Base-by-base conservation (phyloP, 345 rosid genomes). In the Gossypium arboreum region DNA sequence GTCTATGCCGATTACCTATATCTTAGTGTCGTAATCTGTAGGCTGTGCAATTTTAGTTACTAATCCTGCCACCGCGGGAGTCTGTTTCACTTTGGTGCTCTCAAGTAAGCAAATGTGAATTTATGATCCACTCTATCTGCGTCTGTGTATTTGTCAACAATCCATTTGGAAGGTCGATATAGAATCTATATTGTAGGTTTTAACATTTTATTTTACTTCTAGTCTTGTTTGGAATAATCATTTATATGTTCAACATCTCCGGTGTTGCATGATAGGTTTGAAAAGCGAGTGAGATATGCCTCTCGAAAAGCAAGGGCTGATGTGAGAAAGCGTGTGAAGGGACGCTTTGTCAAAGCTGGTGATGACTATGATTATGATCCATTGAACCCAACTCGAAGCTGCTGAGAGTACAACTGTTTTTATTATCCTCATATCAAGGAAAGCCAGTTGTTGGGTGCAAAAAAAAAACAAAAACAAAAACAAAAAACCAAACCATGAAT, bases 281-380 rank as follows among this genome's bases (percentile, higher is more conserved):
- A 90, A 76, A 96, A 93, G 89, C 85, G 48, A 78, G 98, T 96
- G 76, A 86, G 99, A 80, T 96, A 96, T 80, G 98, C 90, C 62
- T 92, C 99, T 56, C 94, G 99, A 58, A 96, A 96, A 86, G 99
- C 97, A 70, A 89, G 99, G 83, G 99, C 99, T 65, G 98, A 96
- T 71, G 97, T 91, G 64, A 85, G 99, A 82, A 91, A 81, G 84
- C 94, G 99, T 29, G 99, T 89, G 73, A 96, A 93, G 83, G 99
- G 99, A 13, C 73, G 99, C 16, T 96, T 96, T 78, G 93, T 96
- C 73, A 96, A 96, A 84, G 94, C 97, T 56, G 98, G 99, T 29
- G 99, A 93, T 77, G 92, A 87, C 74, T 95, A 89, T 80, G 98
- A 95, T 80, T 95, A 91, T 64, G 98, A 95, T 59, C 99, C 98